Conservation (phyloP, 306 rosid species). For the Acacia acuminata region DNA sequence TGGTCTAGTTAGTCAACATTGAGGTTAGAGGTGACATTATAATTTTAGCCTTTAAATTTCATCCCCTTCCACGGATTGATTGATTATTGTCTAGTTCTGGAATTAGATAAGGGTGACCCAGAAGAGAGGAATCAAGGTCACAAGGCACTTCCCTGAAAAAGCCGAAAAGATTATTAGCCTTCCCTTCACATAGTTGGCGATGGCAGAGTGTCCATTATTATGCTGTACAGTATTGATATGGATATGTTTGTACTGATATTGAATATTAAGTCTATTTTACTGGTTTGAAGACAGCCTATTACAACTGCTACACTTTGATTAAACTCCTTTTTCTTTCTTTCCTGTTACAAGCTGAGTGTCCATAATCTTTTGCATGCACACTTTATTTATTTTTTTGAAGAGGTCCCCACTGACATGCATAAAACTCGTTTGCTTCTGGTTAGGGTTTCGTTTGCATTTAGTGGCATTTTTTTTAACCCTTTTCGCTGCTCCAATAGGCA, state of each 20-base stretch:
- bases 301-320: conserved; percentile 28
- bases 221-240: conserved; percentile 33
- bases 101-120: background rate
- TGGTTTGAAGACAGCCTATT: conserved; percentile 25
- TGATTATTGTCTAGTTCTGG: background rate
- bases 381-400: conserved; percentile 20
- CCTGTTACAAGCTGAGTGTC: background rate
- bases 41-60: background rate
- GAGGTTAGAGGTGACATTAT: background rate
- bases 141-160: conserved; percentile 31
- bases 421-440: conserved; percentile 20
- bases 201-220: conserved; percentile 39
- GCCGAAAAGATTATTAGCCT: conserved; percentile 37
- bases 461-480: background rate
- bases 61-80: background rate
- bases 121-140: conserved; percentile 30
- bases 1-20: background rate
- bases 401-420: conserved; percentile 30
- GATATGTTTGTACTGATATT: conserved; percentile 37
- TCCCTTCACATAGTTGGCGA: conserved; percentile 37
- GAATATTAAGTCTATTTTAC: conserved; percentile 27
- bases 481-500: background rate
- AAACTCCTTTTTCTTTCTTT: conserved; percentile 31
- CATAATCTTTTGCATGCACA: background rate
- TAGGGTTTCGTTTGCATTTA: conserved; percentile 23